phyloP scores from a whole-genome alignment of 2,329 filamentous ascomycete genomes.

The Didymella arachidicola region DNA sequence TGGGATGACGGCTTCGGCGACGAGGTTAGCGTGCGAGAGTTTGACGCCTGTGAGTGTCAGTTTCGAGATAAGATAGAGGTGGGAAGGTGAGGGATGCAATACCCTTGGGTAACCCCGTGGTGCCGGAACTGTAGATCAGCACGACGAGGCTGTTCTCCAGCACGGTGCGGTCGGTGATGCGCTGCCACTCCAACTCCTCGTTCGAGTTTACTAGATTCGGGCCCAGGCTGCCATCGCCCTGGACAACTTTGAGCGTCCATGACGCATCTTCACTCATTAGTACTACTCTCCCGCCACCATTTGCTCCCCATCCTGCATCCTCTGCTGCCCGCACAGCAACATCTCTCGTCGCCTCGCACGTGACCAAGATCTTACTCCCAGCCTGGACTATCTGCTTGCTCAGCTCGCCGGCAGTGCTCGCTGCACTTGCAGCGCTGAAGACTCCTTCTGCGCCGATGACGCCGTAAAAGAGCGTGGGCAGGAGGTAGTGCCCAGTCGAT shows the following conservation, averaged over 20 bases:
- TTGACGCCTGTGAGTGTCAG: conserved; percentile 45
- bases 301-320: conserved; percentile 51
- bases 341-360: conserved; percentile 59
- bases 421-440: conserved; percentile 63
- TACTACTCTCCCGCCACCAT: conserved; percentile 57
- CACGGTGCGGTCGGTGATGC: conserved; percentile 59
- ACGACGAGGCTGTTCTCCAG: conserved; percentile 57
- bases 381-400: conserved; percentile 57
- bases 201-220: conserved; percentile 40
- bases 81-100: not conserved
- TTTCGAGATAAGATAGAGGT: not conserved
- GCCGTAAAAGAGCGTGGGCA: conserved; percentile 63
- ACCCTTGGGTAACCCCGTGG: conserved; percentile 58
- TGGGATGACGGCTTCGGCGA: conserved; percentile 50
- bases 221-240: conserved; percentile 35
- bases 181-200: conserved; percentile 61
- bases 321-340: conserved; percentile 60
- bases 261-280: conserved; percentile 57
- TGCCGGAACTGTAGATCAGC: conserved; percentile 59
- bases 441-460: conserved; percentile 67
- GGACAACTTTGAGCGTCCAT: conserved; percentile 47
- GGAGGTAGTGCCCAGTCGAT: conserved; percentile 63
- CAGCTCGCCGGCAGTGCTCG: conserved; percentile 61
- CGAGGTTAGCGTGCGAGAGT: conserved; percentile 55
- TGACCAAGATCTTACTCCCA: conserved; percentile 54